Evolutionary conservation across 1,139 yeast species (phyloP), one percentile per base, ranked within the genome.

Genomic region (Hyphopichia fennica): DNA sequence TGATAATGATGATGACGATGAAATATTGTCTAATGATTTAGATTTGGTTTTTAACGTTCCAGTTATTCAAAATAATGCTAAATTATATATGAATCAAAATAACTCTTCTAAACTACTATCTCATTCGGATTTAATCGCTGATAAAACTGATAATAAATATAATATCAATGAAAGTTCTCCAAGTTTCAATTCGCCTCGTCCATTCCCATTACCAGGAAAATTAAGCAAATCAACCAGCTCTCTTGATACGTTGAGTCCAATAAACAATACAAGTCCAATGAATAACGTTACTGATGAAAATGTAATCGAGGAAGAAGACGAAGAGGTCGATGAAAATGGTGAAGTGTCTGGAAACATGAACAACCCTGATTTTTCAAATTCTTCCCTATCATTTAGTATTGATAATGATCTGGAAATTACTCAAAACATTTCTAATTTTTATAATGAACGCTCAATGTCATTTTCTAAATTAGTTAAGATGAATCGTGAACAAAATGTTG

Each of bases 11-110:
- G 63, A 65, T 46, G 78, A 73, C 44, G 77, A 71, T 41, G 75
- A 69, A 39, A 65, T 72, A 16, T 50, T 69, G 33, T 54, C 65
- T 14, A 65, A 65, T 48, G 76, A 71, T 46, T 54, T 69, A 42
- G 72, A 69, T 42, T 57, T 71, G 37, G 69, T 72, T 6, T 73
- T 72, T 49, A 74, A 74, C 46, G 78, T 74, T 14, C 79, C 79
- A 1, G 65, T 73, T 11, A 66, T 73, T 29, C 63, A 64, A 45
- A 67, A 62, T 49, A 67, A 65, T 43, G 63, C 64, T 39, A 72
- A 69, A 40, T 47, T 71, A 31, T 72, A 63, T 45, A 47, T 61
- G 38, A 51, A 58, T 22, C 52, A 56, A 32, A 51, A 41, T 38
- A 34, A 34, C 18, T 37, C 48, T 11, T 36, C 51, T 4, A 45